A percentile compares a stretch with the other conserved stretches of the same genome.
phyloP scores from a whole-genome alignment of 495 filamentous ascomycete genomes.

The Monascus purpureus region DNA sequence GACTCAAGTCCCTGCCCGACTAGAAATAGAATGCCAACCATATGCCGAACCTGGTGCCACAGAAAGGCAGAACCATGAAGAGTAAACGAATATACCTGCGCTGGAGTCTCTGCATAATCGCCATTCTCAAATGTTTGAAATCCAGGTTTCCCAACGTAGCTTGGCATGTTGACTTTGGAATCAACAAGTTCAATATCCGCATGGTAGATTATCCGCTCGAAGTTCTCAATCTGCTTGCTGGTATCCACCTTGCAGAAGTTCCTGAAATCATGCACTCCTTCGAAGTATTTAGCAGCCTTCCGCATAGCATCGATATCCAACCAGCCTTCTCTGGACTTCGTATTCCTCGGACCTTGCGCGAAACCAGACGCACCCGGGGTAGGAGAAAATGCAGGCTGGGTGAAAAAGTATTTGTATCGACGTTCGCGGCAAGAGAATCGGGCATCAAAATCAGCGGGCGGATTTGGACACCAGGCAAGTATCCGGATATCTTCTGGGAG shows the following conservation, averaged over 20 bases:
- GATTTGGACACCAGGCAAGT: constrained; percentile 83
- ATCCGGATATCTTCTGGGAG: constrained; percentile 81
- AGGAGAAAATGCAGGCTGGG: constrained; percentile 72
- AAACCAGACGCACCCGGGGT: constrained; percentile 25
- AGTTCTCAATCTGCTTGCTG: constrained; percentile 73
- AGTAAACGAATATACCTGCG: constrained; percentile 73
- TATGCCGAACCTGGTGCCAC: constrained; percentile 95
- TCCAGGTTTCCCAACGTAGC: constrained; percentile 18
- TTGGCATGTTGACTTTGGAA: constrained; percentile 28
- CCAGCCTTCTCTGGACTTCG: constrained; percentile 36
- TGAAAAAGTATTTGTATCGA: constrained; percentile 93
- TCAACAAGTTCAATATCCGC: constrained; percentile 59
- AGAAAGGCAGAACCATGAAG: constrained; percentile 87
- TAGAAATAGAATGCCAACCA: constrained; percentile 75
- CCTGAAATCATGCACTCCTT: constrained; percentile 83
- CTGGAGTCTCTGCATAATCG: constrained; percentile 13
- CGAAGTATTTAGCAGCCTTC: constrained; percentile 59
- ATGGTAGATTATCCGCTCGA: constrained; percentile 59
- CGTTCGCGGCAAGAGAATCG: constrained; percentile 87
- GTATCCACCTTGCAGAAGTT: constrained; percentile 92
- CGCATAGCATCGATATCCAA: constrained; percentile 82
- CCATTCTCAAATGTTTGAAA: constrained; percentile 15
- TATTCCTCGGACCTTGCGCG: constrained; percentile 9
- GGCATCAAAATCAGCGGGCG: constrained; percentile 68
- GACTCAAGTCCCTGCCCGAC: constrained; percentile 82